Evolutionary conservation across 345 rosid genomes (phyloP).

Genomic region (Eucalyptus regnans): DNA sequence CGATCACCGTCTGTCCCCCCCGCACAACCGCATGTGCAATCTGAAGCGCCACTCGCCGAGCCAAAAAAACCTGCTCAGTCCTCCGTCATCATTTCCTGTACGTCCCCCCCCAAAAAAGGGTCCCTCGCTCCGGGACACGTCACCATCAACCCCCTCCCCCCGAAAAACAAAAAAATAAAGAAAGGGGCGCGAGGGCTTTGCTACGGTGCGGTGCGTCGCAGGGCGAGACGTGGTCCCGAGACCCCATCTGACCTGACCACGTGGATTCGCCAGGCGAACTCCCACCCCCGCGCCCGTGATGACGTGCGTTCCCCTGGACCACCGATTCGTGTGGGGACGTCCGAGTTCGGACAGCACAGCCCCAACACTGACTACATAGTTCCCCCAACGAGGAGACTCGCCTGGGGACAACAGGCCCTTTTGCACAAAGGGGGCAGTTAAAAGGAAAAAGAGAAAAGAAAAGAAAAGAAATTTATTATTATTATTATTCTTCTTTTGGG

Average conservation of each 20-base stretch:
- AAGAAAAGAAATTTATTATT: no score
- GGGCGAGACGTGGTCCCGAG: not conserved
- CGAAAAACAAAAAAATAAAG: not conserved
- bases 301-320: slow-evolving; percentile 10
- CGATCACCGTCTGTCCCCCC: not conserved
- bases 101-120: not conserved
- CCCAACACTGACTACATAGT: not conserved
- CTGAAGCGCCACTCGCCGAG: not conserved
- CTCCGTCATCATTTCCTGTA: not conserved
- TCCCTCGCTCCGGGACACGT: not conserved
- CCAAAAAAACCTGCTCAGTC: not conserved
- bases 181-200: not conserved
- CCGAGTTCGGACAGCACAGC: not conserved
- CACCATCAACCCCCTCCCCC: not conserved
- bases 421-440: not conserved
- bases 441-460: not conserved
- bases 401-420: not conserved
- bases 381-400: not conserved
- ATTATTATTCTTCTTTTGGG: no score
- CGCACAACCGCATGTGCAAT: not conserved
- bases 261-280: not conserved
- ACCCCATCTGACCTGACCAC: slow-evolving; percentile 2
- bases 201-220: not conserved
- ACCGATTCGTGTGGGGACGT: not conserved
- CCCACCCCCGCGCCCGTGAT: not conserved